Evolutionary conservation across 75 land plant genomes (phyloP).

Genomic region (Selaginella moellendorffii): DNA sequence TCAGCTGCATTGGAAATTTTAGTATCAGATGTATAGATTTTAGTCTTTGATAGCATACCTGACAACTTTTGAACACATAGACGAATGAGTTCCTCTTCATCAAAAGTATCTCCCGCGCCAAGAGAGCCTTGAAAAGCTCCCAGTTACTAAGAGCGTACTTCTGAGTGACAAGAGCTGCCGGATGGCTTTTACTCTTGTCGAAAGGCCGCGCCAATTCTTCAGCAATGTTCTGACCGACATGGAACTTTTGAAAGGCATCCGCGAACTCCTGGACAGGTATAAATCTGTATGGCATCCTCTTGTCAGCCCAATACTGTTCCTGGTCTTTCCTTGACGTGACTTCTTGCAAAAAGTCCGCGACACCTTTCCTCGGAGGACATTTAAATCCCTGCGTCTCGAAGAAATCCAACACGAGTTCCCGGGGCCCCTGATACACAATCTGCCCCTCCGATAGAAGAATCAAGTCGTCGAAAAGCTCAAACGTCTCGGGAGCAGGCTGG

Average conservation of each 20-base stretch:
- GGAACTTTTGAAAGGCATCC: constrained; percentile 34
- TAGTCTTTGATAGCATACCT: too few species aligned
- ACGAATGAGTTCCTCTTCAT: constrained; percentile 66
- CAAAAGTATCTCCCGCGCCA: constrained; percentile 49
- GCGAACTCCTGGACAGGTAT: constrained; percentile 52
- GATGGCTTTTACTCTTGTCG: constrained; percentile 46
- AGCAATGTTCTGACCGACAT: constrained; percentile 28
- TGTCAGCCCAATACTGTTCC: constrained; percentile 69
- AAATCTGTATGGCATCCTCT: constrained; percentile 34
- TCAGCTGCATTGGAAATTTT: constrained; percentile 4
- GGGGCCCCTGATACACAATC: constrained; percentile 25
- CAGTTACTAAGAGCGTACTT: constrained; percentile 45
- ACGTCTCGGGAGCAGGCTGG: constrained; percentile 33
- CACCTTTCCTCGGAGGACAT: constrained; percentile 39
- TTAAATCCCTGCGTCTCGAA: constrained; percentile 31
- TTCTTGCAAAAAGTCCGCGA: constrained; percentile 54
- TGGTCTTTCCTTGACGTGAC: constrained; percentile 79
- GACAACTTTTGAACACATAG: constrained; percentile 47
- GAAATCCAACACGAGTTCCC: constrained; percentile 20
- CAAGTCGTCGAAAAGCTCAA: constrained; percentile 29
- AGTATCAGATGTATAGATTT: too few species aligned
- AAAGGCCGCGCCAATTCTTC: constrained; percentile 46
- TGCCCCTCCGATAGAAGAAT: constrained; percentile 25
- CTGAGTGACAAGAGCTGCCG: constrained; percentile 46
- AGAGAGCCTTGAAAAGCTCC: constrained; percentile 58